Evolutionary conservation across 495 filamentous ascomycete genomes (phyloP).

Genomic region (Neurospora hispaniola): DNA sequence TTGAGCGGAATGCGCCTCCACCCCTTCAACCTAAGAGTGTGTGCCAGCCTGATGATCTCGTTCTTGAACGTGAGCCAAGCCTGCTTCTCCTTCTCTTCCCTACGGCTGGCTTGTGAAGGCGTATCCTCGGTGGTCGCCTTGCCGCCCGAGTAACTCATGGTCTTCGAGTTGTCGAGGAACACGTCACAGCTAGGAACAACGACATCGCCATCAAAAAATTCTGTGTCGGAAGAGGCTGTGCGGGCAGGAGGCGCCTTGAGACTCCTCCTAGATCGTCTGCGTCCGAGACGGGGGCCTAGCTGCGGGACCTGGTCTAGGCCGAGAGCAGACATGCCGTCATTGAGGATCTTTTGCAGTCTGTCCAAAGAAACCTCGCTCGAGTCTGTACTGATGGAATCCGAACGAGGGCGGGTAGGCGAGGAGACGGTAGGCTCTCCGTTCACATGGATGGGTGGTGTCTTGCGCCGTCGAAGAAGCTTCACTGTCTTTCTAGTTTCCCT

Average conservation of each 20-base stretch:
- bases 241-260: slow-evolving; percentile 16
- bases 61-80: slow-evolving; percentile 75
- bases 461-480: slow-evolving; percentile 21
- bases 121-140: slow-evolving; percentile 38
- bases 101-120: slow-evolving; percentile 27
- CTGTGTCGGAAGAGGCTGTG: slow-evolving; percentile 63
- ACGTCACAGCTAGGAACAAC: slow-evolving; percentile 69
- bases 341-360: slow-evolving; percentile 58
- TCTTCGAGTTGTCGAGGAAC: slow-evolving; percentile 78
- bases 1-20: slow-evolving; percentile 75
- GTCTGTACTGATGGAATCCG: slow-evolving; percentile 42
- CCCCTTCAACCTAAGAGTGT: slow-evolving; percentile 79
- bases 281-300: slow-evolving; percentile 21
- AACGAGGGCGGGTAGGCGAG: slow-evolving; percentile 13
- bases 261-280: slow-evolving; percentile 23
- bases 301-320: slow-evolving; percentile 28
- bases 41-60: slow-evolving; percentile 78
- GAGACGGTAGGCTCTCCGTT: background rate
- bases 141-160: slow-evolving; percentile 61
- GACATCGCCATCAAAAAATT: slow-evolving; percentile 60
- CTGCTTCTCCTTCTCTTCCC: slow-evolving; percentile 53
- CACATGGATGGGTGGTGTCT: slow-evolving; percentile 13
- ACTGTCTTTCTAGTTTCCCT: slow-evolving; percentile 41
- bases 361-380: slow-evolving; percentile 54
- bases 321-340: slow-evolving; percentile 43